Base-by-base conservation (phyloP, 257 asterid species). In the Osmanthus fragrans region DNA sequence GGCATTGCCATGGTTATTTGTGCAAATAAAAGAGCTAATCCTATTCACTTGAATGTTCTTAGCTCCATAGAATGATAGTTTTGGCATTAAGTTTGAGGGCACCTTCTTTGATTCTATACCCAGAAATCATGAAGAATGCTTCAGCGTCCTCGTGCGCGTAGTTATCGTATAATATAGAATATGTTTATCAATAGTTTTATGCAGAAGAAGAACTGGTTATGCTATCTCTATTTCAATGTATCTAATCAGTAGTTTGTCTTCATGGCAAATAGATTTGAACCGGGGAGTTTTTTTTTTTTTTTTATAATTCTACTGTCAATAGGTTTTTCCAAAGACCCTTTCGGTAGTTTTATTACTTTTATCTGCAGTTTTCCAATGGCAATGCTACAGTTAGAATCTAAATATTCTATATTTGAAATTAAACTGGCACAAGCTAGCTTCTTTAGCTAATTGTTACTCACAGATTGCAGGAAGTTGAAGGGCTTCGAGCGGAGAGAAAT, bases 401-500 rank as follows among this genome's bases (percentile, higher is more conserved):
- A 40, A 34, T 29, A n/a, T 60, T 4, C n/a, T 47, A 30, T 76
- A 37, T 12, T 65, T 69, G 76, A 3, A 39, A 8, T 36, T 54
- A 39, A 21, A 23, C 16, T 70, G 27, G 19, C 3, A 19, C 58
- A 70, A 54, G 54, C 75, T 80, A 71, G 84, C 79, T 83, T 85
- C 84, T 83, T 81, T 84, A 86, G 90, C 96, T 90, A 90, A 93
- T 91, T 40, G 47, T 85, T 83, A 81, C 84, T 88, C 83, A 88
- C 96, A 95, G 97, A 93, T 90, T 84, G 87, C 98, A 95, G 97
- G 99, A 91, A 87, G 99, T 93, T 47, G 99, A 95, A 85, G 86
- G 88, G 92, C 92, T 93, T 82, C 91, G 97, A 11, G 93, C 90
- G 0, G 98, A 95, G 89, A 89, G 97, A 83, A 95, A 95, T 88